Evolutionary conservation across 164 flowering plant species (phyloP), one percentile per base, ranked within the genome.

Genomic region (Cinnamomum chago): DNA sequence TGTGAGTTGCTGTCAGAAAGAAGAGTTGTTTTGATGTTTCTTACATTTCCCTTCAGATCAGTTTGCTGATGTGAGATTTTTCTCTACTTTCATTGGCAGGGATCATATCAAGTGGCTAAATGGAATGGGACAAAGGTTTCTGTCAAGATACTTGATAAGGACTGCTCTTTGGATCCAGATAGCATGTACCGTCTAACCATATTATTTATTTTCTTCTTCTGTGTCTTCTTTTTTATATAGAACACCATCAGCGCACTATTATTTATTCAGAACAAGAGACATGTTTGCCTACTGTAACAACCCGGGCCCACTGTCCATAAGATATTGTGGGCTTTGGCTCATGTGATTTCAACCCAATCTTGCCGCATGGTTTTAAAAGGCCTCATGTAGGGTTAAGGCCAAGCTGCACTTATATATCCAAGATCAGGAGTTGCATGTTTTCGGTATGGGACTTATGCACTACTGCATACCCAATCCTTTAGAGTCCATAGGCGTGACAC

Each of bases 121-220:
- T 95, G 98, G 99, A 95, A 95, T 76, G 99, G 98, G 67, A 92
- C 94, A 67, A 95, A 88, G 84, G 98, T 95, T 79, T 72, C 92
- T 73, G 97, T 95, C 25, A 95, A 95, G 88, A 93, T 95, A 83
- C 93, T 93, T 72, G 94, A 94, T 71, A 93, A 88, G 83, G 98
- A 93, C 60, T 64, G 86, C 78, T 84, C 84, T 81, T 78, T 94
- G 62, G 91, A 95, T 75, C 97, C 92, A 66, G 98, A 92, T 18
- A 79, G 83, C 88, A 92, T 93, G 99, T 95, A 87, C 40, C 81
- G 75, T 2, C 68, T 17, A 13, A 66, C 40, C 68, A 25, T 28
- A 25, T 28, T 66, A 6, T 28, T 17, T 28, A 27, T 27, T 28
- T 28, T 66, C 6, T 66, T 18, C 27, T 24, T 66, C 27, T 66